phyloP scores from a whole-genome alignment of 2,329 filamentous ascomycete genomes.

The Pseudopyricularia javanii region DNA sequence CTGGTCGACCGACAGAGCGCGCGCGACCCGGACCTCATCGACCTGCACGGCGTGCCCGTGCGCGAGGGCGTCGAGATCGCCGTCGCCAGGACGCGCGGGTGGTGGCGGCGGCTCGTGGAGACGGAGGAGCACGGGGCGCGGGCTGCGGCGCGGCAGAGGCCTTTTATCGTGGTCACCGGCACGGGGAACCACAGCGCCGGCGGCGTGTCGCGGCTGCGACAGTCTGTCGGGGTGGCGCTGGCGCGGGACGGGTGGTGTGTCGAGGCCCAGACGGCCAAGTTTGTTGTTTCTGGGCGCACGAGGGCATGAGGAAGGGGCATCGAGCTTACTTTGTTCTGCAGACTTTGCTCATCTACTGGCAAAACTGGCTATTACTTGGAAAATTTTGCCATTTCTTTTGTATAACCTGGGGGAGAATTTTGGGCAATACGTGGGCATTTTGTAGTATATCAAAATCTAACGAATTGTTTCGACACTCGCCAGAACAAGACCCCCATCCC shows the following conservation, averaged over 20 bases:
- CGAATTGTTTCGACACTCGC: too few relatives aligned
- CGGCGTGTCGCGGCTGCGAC: slow-evolving; percentile 64
- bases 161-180: slow-evolving; percentile 71
- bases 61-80: slow-evolving; percentile 72
- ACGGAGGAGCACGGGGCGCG: slow-evolving; percentile 19
- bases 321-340: too few relatives aligned
- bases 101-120: slow-evolving; percentile 61
- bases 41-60: slow-evolving; percentile 77
- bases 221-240: slow-evolving; percentile 66
- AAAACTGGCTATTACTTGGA: neutral
- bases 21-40: slow-evolving; percentile 47
- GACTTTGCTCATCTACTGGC: too few relatives aligned
- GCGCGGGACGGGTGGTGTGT: slow-evolving; percentile 74
- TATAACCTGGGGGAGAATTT: neutral
- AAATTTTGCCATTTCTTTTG: neutral
- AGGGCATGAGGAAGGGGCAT: slow-evolving; percentile 1
- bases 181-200: slow-evolving; percentile 66
- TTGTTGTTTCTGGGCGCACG: slow-evolving; percentile 52
- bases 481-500: too few relatives aligned
- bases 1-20: slow-evolving; percentile 58
- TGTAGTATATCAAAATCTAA: too few relatives aligned
- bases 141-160: slow-evolving; percentile 29
- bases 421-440: neutral
- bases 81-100: slow-evolving; percentile 49
- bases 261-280: slow-evolving; percentile 56